Evolutionary conservation across 139 green algal genomes (phyloP).

Genomic region (Chlamydomonas incerta): DNA sequence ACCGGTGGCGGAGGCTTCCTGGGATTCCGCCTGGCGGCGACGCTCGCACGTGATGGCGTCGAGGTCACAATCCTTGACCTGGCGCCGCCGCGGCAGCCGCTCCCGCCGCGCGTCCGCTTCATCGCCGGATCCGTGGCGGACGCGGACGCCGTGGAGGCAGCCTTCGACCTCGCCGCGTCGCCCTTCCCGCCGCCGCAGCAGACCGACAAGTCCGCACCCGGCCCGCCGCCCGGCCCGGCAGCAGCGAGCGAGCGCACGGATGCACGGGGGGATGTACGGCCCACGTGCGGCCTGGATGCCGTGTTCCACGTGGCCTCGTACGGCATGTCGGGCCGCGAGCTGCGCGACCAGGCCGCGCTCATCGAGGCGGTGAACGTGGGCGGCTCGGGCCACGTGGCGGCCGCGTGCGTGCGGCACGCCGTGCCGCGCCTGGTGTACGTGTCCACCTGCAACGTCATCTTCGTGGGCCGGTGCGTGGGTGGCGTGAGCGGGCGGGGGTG

Average conservation of each 20-base stretch:
- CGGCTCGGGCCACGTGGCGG: conserved; percentile 54
- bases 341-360: conserved; percentile 5
- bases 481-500: too few species aligned
- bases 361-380: conserved; percentile 55
- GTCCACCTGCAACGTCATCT: conserved; percentile 51
- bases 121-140: not conserved
- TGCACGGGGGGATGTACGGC: too few species aligned
- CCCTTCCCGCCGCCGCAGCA: not conserved
- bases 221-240: too few species aligned
- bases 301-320: conserved; percentile 67
- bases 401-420: conserved; percentile 41
- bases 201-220: too few species aligned
- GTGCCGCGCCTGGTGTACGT: conserved; percentile 62
- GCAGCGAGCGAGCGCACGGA: too few species aligned
- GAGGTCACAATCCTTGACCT: conserved; percentile 10
- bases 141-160: not conserved
- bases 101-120: not conserved
- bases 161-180: not conserved
- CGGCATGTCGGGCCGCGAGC: conserved; percentile 58
- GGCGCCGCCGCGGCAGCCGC: not conserved
- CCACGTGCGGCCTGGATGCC: too few species aligned
- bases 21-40: not conserved
- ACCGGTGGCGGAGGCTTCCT: conserved; percentile 26
- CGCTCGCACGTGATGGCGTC: not conserved
- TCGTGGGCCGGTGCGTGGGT: too few species aligned